phyloP scores from a whole-genome alignment of 352 stramenopile genomes.

The Phytophthora macrochlamydospora region DNA sequence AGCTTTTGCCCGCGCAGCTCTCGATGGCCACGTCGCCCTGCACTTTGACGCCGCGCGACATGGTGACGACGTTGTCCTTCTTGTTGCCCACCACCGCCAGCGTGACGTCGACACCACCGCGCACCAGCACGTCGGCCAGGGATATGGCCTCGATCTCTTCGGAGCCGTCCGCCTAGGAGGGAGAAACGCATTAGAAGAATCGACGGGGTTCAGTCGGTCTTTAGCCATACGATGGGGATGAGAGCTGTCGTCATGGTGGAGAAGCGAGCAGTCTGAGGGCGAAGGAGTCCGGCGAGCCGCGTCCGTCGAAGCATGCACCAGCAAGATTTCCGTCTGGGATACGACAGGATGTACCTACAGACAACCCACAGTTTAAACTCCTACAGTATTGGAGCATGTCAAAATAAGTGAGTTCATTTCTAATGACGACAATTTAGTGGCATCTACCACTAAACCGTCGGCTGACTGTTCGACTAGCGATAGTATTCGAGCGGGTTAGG shows the following conservation, averaged over 20 bases:
- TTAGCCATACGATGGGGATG: conserved; percentile 39
- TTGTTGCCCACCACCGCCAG: conserved; percentile 67
- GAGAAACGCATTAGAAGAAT: not conserved
- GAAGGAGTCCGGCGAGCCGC: conserved; percentile 8
- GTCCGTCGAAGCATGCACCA: conserved; percentile 12
- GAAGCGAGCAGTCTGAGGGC: conserved; percentile 5
- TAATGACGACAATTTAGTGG: conserved; percentile 19
- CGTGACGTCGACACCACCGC: conserved; percentile 70
- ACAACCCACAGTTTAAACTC: too few species aligned
- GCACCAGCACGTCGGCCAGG: conserved; percentile 72
- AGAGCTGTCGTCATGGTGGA: conserved; percentile 35
- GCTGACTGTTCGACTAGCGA: conserved; percentile 13
- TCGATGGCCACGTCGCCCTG: conserved; percentile 75
- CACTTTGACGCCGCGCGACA: conserved; percentile 76
- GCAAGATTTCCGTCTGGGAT: too few species aligned
- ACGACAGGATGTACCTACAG: too few species aligned
- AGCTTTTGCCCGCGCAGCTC: conserved; percentile 53
- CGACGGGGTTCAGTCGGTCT: not conserved
- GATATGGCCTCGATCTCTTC: conserved; percentile 87
- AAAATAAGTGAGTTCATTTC: too few species aligned
- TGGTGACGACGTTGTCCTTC: conserved; percentile 64
- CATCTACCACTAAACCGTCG: not conserved
- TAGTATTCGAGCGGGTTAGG: conserved; percentile 22
- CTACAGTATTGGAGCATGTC: too few species aligned
- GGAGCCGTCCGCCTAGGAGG: conserved; percentile 65